A percentile compares a stretch with the other conserved stretches of the same genome.
These are phyloP conservation scores for Phytophthora multivora DNA, from an alignment of 352 stramenopile genomes.

Conservation along the genomic window DNA sequence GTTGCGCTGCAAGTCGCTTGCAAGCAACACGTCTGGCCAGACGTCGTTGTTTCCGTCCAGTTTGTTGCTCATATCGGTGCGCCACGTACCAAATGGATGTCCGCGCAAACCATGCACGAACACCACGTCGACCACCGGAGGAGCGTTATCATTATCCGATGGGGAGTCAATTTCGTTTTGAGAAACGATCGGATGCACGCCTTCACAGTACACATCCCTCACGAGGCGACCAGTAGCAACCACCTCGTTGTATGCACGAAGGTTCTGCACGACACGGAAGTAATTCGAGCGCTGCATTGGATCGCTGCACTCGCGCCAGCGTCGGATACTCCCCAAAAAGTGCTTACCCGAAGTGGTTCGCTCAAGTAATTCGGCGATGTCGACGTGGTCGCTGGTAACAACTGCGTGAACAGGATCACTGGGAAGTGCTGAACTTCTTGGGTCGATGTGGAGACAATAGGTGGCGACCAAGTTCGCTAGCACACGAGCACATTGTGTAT, in stretches of 20 bases:
- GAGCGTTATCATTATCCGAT: not conserved
- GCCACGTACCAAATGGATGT: slow-evolving; percentile 84
- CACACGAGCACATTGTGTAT: slow-evolving; percentile 72
- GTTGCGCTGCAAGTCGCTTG: slow-evolving; percentile 51
- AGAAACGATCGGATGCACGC: slow-evolving; percentile 78
- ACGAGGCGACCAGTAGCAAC: slow-evolving; percentile 34
- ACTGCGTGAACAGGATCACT: slow-evolving; percentile 12
- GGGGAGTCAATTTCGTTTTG: slow-evolving; percentile 8
- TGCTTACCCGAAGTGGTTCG: slow-evolving; percentile 48
- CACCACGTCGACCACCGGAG: slow-evolving; percentile 63
- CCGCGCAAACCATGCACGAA: slow-evolving; percentile 86
- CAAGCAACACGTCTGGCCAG: slow-evolving; percentile 79
- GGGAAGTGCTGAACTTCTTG: slow-evolving; percentile 30
- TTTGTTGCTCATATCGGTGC: slow-evolving; percentile 71
- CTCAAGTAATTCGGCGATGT: slow-evolving; percentile 58
- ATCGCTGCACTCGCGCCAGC: slow-evolving; percentile 52
- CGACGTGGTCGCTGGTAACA: slow-evolving; percentile 44
- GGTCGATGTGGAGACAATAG: slow-evolving; percentile 50
- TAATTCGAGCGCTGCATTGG: slow-evolving; percentile 80
- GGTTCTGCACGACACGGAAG: slow-evolving; percentile 72
- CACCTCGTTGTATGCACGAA: slow-evolving; percentile 61
- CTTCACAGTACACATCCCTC: slow-evolving; percentile 73
- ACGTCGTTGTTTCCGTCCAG: slow-evolving; percentile 63
- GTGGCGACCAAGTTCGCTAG: slow-evolving; percentile 74
- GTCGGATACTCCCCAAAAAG: slow-evolving; percentile 44